Evolutionary conservation across 1,284 basidiomycete species (phyloP).

Genomic region (Cystobasidium pallidum): DNA sequence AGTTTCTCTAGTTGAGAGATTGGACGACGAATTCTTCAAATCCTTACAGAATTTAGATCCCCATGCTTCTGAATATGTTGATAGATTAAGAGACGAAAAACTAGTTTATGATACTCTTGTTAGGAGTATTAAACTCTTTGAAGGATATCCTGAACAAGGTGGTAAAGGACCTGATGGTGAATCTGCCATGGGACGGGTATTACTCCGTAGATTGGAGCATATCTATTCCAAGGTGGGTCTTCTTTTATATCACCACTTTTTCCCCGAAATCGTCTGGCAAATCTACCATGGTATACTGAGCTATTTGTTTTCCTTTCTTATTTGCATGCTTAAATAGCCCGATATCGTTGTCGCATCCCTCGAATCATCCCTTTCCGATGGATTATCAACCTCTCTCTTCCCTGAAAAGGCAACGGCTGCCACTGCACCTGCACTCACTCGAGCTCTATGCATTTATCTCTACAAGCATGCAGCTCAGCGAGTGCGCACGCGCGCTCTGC

Average conservation of each 20-base stretch:
- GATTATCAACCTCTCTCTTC: constrained; percentile 51
- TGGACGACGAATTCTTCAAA: constrained; percentile 98
- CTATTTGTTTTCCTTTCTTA: neutral
- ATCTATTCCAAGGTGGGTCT: constrained; percentile 88
- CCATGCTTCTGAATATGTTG: constrained; percentile 97
- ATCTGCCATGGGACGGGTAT: constrained; percentile 69
- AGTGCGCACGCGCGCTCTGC: constrained; percentile 91
- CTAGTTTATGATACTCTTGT: constrained; percentile 91
- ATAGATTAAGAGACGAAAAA: constrained; percentile 92
- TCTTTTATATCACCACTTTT: constrained; percentile 36
- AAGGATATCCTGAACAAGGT: constrained; percentile 73
- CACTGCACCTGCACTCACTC: constrained; percentile 71
- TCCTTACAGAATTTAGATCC: constrained; percentile 98
- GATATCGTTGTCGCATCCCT: constrained; percentile 90
- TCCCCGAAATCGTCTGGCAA: neutral
- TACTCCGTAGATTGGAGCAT: constrained; percentile 95
- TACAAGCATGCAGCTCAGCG: constrained; percentile 86
- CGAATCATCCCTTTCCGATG: constrained; percentile 65
- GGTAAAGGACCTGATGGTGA: constrained; percentile 56
- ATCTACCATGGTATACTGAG: neutral
- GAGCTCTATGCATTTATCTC: constrained; percentile 85
- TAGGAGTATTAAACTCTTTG: constrained; percentile 88
- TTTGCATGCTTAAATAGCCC: constrained; percentile 63
- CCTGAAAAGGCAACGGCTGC: constrained; percentile 50
- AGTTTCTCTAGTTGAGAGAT: constrained; percentile 90